Base-by-base conservation (phyloP, 352 stramenopile genomes). In the Globisporangium echinulatum region DNA sequence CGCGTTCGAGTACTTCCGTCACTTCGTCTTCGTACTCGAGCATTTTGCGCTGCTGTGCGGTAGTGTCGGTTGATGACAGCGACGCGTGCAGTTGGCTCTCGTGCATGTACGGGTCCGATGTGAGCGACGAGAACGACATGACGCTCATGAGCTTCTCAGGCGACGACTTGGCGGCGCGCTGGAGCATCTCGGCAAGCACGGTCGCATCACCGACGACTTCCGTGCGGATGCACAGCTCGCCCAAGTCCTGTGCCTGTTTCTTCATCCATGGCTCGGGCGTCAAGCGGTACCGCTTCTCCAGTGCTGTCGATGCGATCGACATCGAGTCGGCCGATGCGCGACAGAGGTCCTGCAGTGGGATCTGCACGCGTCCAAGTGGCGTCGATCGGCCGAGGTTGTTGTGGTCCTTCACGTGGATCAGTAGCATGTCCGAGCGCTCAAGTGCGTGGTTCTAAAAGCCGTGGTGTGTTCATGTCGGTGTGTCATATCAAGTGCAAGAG, bases 361-460 rank as follows among this genome's bases (percentile, higher is more conserved):
- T 82, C 43, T 88, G 71, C 15, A 90, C 73, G 14, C 81, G 79
- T 3, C 81, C 81, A 3, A 90, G 67, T 11, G 81, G 81, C 5
- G 77, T 90, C 44, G 76, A 87, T 17, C 75, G 67, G 3, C 67
- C 68, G 47, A 86, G 63, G 51, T 86, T 85, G 69, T 90, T 90
- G 64, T 87, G 75, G 49, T 89, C 81, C 48, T 90, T 90, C 1
- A 90, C 77, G 46, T 89, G 81, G 54, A 90, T 77, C 9, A 90
- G 38, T 1, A 90, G 59, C 40, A 72, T 74, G 4, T 57, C 68
- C 4, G 81, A 70, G 14, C 82, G 69, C 8, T 55, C 51, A 44
- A 90, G 59, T 1, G 71, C 61, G 19, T 84, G 75, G 46, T 74
- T 75, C 77, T 90, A 33, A 33, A 33, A 3, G 25, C 25, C 25